Evolutionary conservation across 768 basidiomycete species (phyloP), one percentile per base, ranked within the genome.

Genomic region (Mycena capillaripes): DNA sequence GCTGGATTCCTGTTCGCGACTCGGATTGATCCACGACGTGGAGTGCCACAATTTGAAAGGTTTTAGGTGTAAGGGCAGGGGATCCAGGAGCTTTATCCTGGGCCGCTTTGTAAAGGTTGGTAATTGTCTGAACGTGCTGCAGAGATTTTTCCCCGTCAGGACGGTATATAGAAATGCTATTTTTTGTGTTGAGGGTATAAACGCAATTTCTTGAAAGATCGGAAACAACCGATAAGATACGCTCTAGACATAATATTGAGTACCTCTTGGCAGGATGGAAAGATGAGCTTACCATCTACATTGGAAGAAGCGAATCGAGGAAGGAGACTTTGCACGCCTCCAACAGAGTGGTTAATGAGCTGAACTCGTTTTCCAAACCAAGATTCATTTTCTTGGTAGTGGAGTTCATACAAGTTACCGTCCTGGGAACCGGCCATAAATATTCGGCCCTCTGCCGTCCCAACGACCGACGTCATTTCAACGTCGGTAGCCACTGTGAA

Each of bases 281-380:
- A 59, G 42, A 29, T 52, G 66, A 27, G 82, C 89, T 64, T 78
- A 96, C 95, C 94, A 79, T 95, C 91, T 40, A 85, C 78, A 66
- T 84, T 89, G 7, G 90, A 83, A 14, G 89, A 84, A 30, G 92
- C 85, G 75, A 97, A 90, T 25, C 92, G 88, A 55, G 96, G 96
- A 29, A 97, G 85, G 60, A 96, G 86, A 78, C 94, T 95, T 75
- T 92, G 90, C 65, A 95, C 86, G 19, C 92, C 89, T 50, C 93
- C 90, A 46, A 94, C 87, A 23, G 96, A 95, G 78, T 97, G 95
- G 76, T 98, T 97, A 79, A 95, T 87, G 64, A 99, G 86, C 75
- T 93, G 91, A 25, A 95, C 90, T 59, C 92, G 88, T 80, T 96
- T 95, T 52, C 91, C 93, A 83, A 98, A 97, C 96, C 96, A 97